These are phyloP conservation scores for Loxodes magnus DNA, from an alignment of 73 alveolate genomes.

Conservation along the genomic window DNA sequence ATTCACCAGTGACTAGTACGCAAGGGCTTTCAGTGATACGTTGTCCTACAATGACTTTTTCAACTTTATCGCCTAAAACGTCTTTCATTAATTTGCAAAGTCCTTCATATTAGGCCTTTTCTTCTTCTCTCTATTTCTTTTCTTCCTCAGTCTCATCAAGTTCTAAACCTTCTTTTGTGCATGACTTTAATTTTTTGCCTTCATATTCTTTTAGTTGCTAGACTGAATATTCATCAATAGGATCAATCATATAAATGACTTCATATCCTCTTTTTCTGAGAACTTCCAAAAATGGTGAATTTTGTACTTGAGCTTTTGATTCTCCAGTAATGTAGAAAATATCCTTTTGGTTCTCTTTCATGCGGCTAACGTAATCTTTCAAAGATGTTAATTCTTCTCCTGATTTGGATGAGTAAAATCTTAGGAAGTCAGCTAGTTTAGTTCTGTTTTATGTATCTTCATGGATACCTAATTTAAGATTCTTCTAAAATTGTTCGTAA, in stretches of 20 bases:
- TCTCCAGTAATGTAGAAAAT: slow-evolving; percentile 99
- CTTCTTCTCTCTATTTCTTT: slow-evolving; percentile 93
- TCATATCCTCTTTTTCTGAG: slow-evolving; percentile 97
- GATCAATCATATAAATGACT: slow-evolving; percentile 98
- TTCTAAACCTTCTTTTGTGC: slow-evolving; percentile 97
- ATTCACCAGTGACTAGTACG: slow-evolving; percentile 97
- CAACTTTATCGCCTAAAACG: slow-evolving; percentile 98
- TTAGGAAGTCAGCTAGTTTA: slow-evolving; percentile 93
- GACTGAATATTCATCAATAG: slow-evolving; percentile 98
- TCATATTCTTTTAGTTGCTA: slow-evolving; percentile 97
- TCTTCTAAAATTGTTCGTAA: slow-evolving; percentile 98
- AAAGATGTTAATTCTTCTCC: slow-evolving; percentile 97
- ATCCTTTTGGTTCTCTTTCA: slow-evolving; percentile 98
- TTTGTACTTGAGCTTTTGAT: slow-evolving; percentile 88
- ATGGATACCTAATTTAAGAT: slow-evolving; percentile 97
- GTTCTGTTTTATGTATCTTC: slow-evolving; percentile 98
- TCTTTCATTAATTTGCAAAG: slow-evolving; percentile 97
- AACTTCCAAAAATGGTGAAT: slow-evolving; percentile 98
- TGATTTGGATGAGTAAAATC: slow-evolving; percentile 92
- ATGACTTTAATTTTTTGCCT: slow-evolving; percentile 91
- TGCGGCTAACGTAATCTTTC: slow-evolving; percentile 92
- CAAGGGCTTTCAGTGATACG: slow-evolving; percentile 98
- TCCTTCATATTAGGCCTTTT: slow-evolving; percentile 95
- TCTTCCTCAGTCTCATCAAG: slow-evolving; percentile 83
- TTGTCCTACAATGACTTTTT: slow-evolving; percentile 93